These are phyloP conservation scores for Panicum virgatum DNA, from an alignment of 202 grass and related monocot genomes.

Conservation along the genomic window DNA sequence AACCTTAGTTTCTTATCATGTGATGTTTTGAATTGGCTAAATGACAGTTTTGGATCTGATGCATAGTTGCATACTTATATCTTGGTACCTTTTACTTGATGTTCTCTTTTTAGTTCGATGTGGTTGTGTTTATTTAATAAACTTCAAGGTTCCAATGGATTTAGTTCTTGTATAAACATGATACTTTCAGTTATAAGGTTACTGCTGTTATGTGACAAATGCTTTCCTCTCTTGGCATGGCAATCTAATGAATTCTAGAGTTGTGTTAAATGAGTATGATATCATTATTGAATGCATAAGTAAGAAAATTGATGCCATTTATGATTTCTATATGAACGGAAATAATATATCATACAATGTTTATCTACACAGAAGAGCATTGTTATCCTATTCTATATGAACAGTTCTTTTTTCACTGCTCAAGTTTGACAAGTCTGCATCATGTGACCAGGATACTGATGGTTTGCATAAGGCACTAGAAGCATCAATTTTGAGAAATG, in stretches of 20 bases:
- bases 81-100: background rate
- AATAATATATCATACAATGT: background rate
- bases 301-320: background rate
- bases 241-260: background rate
- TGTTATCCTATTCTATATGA: slow-evolving; percentile 27
- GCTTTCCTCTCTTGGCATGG: slow-evolving; percentile 19
- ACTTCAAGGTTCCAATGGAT: background rate
- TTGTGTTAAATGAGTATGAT: background rate
- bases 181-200: background rate
- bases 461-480: slow-evolving; percentile 58
- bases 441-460: slow-evolving; percentile 54
- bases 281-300: background rate
- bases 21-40: slow-evolving; percentile 3
- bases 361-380: background rate
- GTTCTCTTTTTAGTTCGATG: background rate
- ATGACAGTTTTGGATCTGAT: background rate
- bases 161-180: background rate
- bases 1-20: slow-evolving; percentile 18
- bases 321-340: background rate
- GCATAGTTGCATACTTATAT: background rate
- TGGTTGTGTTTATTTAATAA: background rate
- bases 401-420: background rate
- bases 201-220: background rate
- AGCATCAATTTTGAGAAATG: slow-evolving; percentile 59
- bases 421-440: slow-evolving; percentile 42